phyloP scores from a whole-genome alignment of 225 moss, liverwort and hornwort genomes.

The Bryoerythrophyllum caledonicum region DNA sequence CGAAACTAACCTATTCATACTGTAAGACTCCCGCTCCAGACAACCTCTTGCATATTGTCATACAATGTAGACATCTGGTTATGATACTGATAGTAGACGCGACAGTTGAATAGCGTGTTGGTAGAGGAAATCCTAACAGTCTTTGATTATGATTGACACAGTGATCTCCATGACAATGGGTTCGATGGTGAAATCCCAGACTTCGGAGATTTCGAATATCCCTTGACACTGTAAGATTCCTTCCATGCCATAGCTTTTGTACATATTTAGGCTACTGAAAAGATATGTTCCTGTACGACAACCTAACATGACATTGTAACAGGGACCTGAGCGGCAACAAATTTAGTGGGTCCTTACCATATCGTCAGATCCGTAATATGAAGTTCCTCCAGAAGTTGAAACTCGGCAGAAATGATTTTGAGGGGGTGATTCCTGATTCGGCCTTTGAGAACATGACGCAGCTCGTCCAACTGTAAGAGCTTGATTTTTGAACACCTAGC shows the following conservation, averaged over 20 bases:
- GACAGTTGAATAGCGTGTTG: not conserved
- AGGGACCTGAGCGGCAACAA: conserved; percentile 21
- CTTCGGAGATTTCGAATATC: not conserved
- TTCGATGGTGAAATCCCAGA: conserved; percentile 2
- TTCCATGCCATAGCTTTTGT: not conserved
- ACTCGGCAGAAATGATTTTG: not conserved
- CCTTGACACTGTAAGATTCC: no score
- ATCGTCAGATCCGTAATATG: not conserved
- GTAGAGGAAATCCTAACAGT: no score
- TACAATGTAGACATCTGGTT: not conserved
- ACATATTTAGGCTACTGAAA: no score
- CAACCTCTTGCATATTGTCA: not conserved
- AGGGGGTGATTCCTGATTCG: not conserved
- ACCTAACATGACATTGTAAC: not conserved
- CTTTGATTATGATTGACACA: not conserved
- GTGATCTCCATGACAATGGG: conserved; percentile 17
- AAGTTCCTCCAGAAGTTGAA: conserved; percentile 2
- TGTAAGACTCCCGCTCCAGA: not conserved
- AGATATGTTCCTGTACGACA: not conserved
- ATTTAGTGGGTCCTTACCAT: conserved; percentile 1
- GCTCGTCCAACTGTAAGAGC: conserved; percentile 6
- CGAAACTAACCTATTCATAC: not conserved
- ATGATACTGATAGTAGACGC: no score
- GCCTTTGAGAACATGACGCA: conserved; percentile 12
- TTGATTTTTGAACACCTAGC: not conserved